Conservation (phyloP, 768 basidiomycete species). For the Lenzites betulinus region DNA sequence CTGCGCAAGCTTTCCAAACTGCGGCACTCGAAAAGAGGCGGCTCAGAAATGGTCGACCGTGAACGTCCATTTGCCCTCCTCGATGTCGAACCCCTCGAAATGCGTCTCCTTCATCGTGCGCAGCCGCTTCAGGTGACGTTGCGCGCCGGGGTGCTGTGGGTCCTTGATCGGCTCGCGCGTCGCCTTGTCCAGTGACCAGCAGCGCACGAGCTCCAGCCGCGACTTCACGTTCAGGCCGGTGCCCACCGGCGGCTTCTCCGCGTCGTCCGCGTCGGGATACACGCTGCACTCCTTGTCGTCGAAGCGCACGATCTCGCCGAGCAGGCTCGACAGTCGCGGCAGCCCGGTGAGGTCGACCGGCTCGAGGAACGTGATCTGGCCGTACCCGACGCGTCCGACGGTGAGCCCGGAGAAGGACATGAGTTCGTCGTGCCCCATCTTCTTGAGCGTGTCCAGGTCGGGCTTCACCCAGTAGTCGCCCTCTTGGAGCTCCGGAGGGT, state of each 20-base stretch:
- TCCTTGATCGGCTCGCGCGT: slow-evolving; percentile 91
- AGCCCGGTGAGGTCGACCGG: slow-evolving; percentile 85
- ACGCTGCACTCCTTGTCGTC: slow-evolving; percentile 92
- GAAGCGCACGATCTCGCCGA: slow-evolving; percentile 87
- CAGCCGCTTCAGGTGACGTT: slow-evolving; percentile 78
- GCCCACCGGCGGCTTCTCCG: slow-evolving; percentile 80
- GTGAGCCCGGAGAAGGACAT: slow-evolving; percentile 73
- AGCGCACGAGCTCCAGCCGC: slow-evolving; percentile 70
- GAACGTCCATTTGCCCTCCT: slow-evolving; percentile 91
- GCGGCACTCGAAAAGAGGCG: neutral
- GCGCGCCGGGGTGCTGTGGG: slow-evolving; percentile 61
- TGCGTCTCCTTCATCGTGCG: slow-evolving; percentile 84
- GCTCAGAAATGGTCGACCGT: slow-evolving; percentile 87
- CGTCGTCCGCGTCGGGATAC: slow-evolving; percentile 88
- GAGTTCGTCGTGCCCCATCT: slow-evolving; percentile 71
- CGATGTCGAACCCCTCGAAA: slow-evolving; percentile 78
- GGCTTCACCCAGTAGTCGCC: slow-evolving; percentile 95
- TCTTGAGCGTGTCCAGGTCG: slow-evolving; percentile 68
- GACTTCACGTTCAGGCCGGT: slow-evolving; percentile 90
- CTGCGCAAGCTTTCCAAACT: neutral
- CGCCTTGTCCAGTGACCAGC: slow-evolving; percentile 91
- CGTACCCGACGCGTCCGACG: slow-evolving; percentile 91
- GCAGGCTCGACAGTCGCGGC: slow-evolving; percentile 73
- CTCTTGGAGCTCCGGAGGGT: slow-evolving; percentile 55
- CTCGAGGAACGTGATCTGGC: slow-evolving; percentile 80